phyloP scores from a whole-genome alignment of 2,329 filamentous ascomycete genomes.

The Penicillium sp. region DNA sequence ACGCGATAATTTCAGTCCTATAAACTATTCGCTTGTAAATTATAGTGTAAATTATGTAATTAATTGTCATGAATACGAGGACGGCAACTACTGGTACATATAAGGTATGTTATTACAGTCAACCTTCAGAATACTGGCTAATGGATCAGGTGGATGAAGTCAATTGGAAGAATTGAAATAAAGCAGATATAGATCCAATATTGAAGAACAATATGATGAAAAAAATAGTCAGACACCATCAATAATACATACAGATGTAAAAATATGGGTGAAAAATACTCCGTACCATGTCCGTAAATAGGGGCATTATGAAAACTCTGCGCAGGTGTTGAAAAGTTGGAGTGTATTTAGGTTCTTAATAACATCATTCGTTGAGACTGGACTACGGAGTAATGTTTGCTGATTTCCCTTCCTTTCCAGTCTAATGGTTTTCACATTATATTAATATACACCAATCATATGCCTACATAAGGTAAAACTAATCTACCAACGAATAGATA shows the following conservation, averaged over 20 bases:
- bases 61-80: neutral
- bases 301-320: neutral
- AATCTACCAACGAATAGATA: neutral
- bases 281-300: neutral
- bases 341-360: no score
- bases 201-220: neutral
- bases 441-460: neutral
- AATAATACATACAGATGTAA: neutral
- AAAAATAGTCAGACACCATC: neutral
- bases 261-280: neutral
- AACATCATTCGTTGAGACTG: no score
- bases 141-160: neutral
- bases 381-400: no score
- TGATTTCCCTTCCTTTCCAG: neutral
- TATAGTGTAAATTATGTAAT: neutral
- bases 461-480: no score
- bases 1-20: neutral
- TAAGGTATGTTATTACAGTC: neutral
- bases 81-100: neutral
- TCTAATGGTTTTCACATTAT: neutral
- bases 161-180: no score
- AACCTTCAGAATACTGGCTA: neutral
- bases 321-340: no score
- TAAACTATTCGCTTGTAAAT: neutral
- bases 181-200: neutral